Evolutionary conservation across 2,329 filamentous ascomycete genomes (phyloP), one percentile per base, ranked within the genome.

Genomic region (Xylaria sp.): DNA sequence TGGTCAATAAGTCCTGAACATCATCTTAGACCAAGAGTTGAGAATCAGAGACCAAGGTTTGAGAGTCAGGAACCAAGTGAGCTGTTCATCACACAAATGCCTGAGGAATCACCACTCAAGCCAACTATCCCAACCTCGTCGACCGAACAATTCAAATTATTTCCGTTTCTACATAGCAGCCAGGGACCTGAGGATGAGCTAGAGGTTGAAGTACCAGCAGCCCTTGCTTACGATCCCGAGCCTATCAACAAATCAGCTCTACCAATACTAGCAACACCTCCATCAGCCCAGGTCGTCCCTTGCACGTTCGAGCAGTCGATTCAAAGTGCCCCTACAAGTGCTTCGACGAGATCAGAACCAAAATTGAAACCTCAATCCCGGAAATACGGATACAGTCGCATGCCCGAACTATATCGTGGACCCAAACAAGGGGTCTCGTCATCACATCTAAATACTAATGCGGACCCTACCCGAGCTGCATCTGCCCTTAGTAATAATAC

Each of bases 221-320:
- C 73, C 1, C 72, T 78, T 20, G 64, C 70, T 23, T 66, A 73
- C 20, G 66, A 46, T 48, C 38, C 65, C n/a, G 48, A 72, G 13
- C 61, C 75, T 28, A 61, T 75, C 62, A 76, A 77, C 40, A 76
- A 73, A 56, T 54, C 68, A 59, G 66, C 69, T 53, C 51, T 71
- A 23, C 72, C 68, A 40, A 70, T 74, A 28, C 68, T 69, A 44
- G 65, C 74, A 42, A 80, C 79, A 9, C 78, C 79, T 20, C 77
- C 78, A 15, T 80, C 79, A 17, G 78, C 78, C 7, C 79, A 80
- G 56, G 58, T 75, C 20, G 70, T 77, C 6, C 76, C 77, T 31
- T 78, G 74, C 67, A 79, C 77, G 23, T 72, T 77, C 31, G 71
- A 76, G 20, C 66, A 70, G 15, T 65, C 68, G 1, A 67, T 20